These are phyloP conservation scores for Phyllosticta capitalensis DNA, from an alignment of 2,329 filamentous ascomycete genomes.

Conservation along the genomic window DNA sequence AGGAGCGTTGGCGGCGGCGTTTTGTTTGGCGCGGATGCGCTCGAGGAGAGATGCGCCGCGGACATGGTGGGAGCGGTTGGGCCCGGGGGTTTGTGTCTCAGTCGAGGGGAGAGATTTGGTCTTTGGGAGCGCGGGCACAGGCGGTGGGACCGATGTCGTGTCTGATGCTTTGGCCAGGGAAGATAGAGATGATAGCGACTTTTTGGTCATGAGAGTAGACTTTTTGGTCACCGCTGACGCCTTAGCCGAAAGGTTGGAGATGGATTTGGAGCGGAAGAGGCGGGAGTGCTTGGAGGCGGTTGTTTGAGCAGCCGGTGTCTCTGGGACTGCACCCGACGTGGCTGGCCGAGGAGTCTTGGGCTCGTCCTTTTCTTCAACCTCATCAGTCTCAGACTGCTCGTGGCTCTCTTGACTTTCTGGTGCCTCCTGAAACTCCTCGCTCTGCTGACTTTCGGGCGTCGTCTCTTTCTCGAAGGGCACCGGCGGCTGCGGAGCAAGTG, in stretches of 20 bases:
- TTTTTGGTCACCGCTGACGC: not conserved
- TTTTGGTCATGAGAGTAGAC: not conserved
- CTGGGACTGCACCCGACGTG: not conserved
- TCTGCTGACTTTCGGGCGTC: not conserved
- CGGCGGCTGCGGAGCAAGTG: not conserved
- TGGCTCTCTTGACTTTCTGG: not conserved
- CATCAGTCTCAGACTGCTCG: not conserved
- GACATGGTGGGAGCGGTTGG: slow-evolving; percentile 16
- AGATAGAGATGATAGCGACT: not conserved
- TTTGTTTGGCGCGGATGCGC: slow-evolving; percentile 43
- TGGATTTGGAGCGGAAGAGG: not conserved
- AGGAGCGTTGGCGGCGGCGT: slow-evolving; percentile 27
- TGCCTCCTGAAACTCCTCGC: not conserved
- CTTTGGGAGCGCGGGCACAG: slow-evolving; percentile 2
- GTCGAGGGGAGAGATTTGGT: slow-evolving; percentile 21
- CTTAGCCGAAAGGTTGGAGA: not conserved
- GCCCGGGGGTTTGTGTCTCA: slow-evolving; percentile 18
- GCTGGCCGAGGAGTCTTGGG: not conserved
- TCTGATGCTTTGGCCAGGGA: slow-evolving; percentile 1
- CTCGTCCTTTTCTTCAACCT: not conserved
- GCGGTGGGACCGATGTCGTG: not conserved
- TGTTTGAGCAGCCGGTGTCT: not conserved
- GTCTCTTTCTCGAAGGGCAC: not conserved
- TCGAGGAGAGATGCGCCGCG: slow-evolving; percentile 40
- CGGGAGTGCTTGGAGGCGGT: not conserved